Evolutionary conservation across 176 grass and related monocot species (phyloP).

Genomic region (Oryza glaberrima): DNA sequence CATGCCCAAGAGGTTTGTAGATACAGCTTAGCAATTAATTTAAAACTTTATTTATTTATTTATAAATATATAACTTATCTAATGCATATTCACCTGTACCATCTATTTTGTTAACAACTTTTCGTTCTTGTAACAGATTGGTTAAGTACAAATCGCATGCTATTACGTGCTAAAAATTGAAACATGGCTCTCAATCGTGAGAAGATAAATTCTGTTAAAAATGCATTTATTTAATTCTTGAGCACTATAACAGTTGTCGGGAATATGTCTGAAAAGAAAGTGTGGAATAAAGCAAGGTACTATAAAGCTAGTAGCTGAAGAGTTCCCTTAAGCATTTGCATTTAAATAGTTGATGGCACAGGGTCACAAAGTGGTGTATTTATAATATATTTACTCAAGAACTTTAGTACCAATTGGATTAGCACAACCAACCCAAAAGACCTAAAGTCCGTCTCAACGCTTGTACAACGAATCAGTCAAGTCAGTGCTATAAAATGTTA

Average conservation of each 20-base stretch:
- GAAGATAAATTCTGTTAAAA: neutral
- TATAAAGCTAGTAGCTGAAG: neutral
- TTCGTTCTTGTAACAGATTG: conserved; percentile 5
- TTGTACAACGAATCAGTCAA: neutral
- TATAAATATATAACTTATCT: neutral
- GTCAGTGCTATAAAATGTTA: neutral
- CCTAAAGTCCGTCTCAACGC: no score
- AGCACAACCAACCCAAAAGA: neutral
- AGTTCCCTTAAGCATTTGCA: no score
- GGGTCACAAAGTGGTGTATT: no score
- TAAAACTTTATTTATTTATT: conserved; percentile 1
- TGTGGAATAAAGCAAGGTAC: neutral
- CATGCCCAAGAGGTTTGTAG: conserved; percentile 83
- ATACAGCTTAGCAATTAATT: neutral
- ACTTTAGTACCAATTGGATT: neutral
- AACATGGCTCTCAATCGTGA: neutral
- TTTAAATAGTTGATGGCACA: no score
- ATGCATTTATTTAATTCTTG: neutral
- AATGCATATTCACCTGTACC: neutral
- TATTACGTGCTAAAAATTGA: neutral
- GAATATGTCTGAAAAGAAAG: neutral
- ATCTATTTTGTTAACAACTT: conserved; percentile 1
- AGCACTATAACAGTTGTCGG: neutral
- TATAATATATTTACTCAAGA: no score
- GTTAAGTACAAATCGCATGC: neutral